phyloP scores from a whole-genome alignment of 176 grass and related monocot genomes.

The Oryza punctata region DNA sequence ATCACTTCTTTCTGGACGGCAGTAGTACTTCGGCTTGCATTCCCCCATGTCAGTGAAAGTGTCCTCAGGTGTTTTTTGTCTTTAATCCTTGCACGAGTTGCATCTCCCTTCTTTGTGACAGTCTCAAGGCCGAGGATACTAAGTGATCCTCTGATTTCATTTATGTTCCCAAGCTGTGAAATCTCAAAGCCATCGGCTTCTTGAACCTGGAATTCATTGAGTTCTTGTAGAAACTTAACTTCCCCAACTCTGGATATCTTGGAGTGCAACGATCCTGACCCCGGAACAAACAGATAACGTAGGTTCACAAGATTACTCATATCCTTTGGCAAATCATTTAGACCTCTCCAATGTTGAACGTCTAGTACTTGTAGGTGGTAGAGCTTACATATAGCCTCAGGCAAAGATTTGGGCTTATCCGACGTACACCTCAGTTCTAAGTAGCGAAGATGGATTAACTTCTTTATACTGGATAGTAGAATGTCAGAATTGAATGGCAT shows the following conservation, averaged over 20 bases:
- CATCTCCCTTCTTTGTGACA: constrained; percentile 34
- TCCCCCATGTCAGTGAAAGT: too few relatives aligned
- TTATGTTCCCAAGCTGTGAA: constrained; percentile 37
- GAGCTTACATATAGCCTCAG: constrained; percentile 37
- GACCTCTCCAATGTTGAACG: neutral
- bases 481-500: neutral
- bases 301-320: constrained; percentile 40
- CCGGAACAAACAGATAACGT: constrained; percentile 25
- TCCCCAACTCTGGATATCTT: constrained; percentile 40
- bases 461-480: constrained; percentile 18
- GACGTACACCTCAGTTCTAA: constrained; percentile 32
- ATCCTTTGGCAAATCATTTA: constrained; percentile 34
- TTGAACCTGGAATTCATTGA: constrained; percentile 42
- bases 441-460: constrained; percentile 55
- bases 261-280: constrained; percentile 17
- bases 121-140: constrained; percentile 37
- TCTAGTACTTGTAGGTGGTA: constrained; percentile 44
- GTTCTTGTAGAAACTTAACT: constrained; percentile 40
- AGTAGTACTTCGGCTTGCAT: too few relatives aligned
- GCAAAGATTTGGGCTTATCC: constrained; percentile 7
- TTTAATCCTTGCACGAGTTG: neutral
- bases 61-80: too few relatives aligned
- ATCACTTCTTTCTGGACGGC: too few relatives aligned
- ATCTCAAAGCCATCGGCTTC: constrained; percentile 18
- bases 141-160: constrained; percentile 42